These are phyloP conservation scores for Scheffersomyces stambukii DNA, from an alignment of 1,139 yeast species.

Conservation along the genomic window DNA sequence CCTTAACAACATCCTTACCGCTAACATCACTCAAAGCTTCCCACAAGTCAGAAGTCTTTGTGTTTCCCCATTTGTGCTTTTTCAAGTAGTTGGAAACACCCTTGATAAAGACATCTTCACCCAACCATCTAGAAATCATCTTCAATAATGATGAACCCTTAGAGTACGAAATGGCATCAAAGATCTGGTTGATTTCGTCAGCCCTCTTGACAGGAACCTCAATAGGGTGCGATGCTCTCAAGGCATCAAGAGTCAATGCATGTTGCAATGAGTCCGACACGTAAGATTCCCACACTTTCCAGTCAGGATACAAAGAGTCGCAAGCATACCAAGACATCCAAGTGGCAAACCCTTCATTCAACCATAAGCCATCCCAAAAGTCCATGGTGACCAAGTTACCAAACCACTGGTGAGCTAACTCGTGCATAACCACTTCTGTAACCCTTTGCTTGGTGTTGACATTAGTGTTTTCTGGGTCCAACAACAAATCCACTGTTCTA, in stretches of 20 bases:
- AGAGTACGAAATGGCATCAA: constrained; percentile 63
- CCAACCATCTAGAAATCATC: constrained; percentile 72
- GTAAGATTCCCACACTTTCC: constrained; percentile 54
- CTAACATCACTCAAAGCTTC: constrained; percentile 68
- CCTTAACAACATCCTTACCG: constrained; percentile 69
- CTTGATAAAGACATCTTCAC: constrained; percentile 63
- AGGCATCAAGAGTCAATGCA: constrained; percentile 50
- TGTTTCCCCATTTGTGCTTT: constrained; percentile 74
- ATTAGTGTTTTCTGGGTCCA: constrained; percentile 44
- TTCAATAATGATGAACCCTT: constrained; percentile 79
- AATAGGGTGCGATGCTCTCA: constrained; percentile 54
- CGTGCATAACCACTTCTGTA: constrained; percentile 58
- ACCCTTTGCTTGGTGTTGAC: constrained; percentile 45
- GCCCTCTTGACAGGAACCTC: constrained; percentile 55
- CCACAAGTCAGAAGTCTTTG: constrained; percentile 83
- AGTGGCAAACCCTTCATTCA: constrained; percentile 73
- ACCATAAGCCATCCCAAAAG: constrained; percentile 94
- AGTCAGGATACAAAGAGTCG: constrained; percentile 50
- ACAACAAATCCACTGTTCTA: constrained; percentile 50
- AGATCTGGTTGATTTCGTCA: constrained; percentile 53
- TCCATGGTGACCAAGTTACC: constrained; percentile 91
- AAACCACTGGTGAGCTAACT: constrained; percentile 83
- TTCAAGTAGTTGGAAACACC: constrained; percentile 75
- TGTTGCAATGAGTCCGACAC: constrained; percentile 49
- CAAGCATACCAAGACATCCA: constrained; percentile 54